A percentile compares a stretch with the other conserved stretches of the same genome.
These are phyloP conservation scores for Taphrina wiesneri DNA, from an alignment of 1,139 yeast species.

Conservation along the genomic window DNA sequence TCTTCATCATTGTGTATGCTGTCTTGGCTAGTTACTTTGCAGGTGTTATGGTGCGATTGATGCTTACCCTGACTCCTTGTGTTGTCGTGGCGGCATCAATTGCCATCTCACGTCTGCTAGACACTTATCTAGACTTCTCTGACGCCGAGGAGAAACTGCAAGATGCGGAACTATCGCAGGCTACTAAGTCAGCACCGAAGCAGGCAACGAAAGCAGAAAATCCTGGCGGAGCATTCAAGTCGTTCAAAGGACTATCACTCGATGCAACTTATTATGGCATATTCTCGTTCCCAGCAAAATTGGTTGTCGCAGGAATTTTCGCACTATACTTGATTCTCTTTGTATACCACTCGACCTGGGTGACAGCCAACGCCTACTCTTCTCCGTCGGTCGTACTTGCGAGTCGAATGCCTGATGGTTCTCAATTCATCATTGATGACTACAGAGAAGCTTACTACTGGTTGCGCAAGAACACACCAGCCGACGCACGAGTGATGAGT, in stretches of 20 bases:
- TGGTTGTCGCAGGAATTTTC: slow-evolving; percentile 69
- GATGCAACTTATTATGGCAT: slow-evolving; percentile 39
- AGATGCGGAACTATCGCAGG: neutral
- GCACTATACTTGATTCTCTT: slow-evolving; percentile 73
- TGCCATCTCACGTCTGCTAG: slow-evolving; percentile 80
- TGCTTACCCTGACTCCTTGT: slow-evolving; percentile 94
- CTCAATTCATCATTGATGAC: slow-evolving; percentile 84
- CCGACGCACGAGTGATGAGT: slow-evolving; percentile 93
- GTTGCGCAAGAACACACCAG: slow-evolving; percentile 96
- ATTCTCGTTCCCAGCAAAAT: slow-evolving; percentile 55
- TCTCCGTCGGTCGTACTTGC: slow-evolving; percentile 97
- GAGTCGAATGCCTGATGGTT: slow-evolving; percentile 80
- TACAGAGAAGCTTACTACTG: slow-evolving; percentile 99
- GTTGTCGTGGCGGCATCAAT: slow-evolving; percentile 90
- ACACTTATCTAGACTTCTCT: slow-evolving; percentile 71
- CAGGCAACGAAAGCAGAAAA: slow-evolving; percentile 34
- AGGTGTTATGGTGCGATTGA: slow-evolving; percentile 98
- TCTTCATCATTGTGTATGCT: slow-evolving; percentile 84
- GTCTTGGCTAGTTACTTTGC: slow-evolving; percentile 95
- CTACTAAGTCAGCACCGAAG: slow-evolving; percentile 3
- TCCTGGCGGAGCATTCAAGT: slow-evolving; percentile 38
- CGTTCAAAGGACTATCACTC: slow-evolving; percentile 26
- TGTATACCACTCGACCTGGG: slow-evolving; percentile 97
- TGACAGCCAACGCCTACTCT: slow-evolving; percentile 90
- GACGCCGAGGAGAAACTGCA: slow-evolving; percentile 28